Percentiles rank a stretch among this genome's conserved stretches.
Conservation (phyloP, 225 moss, liverwort and hornwort genomes). For the Marchantia paleacea region DNA sequence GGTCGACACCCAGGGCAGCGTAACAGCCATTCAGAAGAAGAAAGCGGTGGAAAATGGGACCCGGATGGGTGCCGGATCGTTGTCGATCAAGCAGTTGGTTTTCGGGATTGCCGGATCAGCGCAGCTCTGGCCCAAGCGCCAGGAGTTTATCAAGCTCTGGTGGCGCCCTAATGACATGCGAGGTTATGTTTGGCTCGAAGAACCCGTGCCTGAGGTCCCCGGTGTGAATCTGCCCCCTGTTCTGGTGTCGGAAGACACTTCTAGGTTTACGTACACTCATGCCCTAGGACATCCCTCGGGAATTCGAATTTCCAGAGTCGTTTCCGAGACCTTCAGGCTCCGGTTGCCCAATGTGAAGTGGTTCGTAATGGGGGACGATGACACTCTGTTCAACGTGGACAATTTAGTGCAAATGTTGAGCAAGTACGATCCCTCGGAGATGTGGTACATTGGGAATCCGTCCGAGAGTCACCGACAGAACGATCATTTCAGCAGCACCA, state of each 20-base stretch:
- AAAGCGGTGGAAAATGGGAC: constrained; percentile 27
- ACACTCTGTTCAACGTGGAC: constrained; percentile 87
- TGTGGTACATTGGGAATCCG: constrained; percentile 87
- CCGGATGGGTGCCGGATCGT: constrained; percentile 16
- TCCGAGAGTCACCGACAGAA: constrained; percentile 90
- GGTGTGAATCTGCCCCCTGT: constrained; percentile 49
- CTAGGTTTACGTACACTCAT: constrained; percentile 78
- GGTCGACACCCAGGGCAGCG: constrained; percentile 1
- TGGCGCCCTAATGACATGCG: constrained; percentile 90
- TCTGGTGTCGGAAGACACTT: constrained; percentile 73
- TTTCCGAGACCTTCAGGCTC: constrained; percentile 72
- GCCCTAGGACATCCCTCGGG: constrained; percentile 83
- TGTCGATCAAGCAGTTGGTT: constrained; percentile 49
- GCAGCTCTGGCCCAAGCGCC: constrained; percentile 78
- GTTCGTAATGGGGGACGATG: constrained; percentile 99
- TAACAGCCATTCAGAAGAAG: neutral
- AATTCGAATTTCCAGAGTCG: constrained; percentile 80
- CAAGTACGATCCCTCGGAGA: constrained; percentile 90
- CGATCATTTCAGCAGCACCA: constrained; percentile 65
- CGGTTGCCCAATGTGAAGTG: constrained; percentile 71
- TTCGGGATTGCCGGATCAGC: constrained; percentile 97
- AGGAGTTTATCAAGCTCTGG: constrained; percentile 92
- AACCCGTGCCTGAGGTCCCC: constrained; percentile 46
- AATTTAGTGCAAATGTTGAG: constrained; percentile 75
- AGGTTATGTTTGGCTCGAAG: constrained; percentile 93